Evolutionary conservation across 2,329 filamentous ascomycete species (phyloP), one percentile per base, ranked within the genome.

Genomic region (Septoria petroselini): DNA sequence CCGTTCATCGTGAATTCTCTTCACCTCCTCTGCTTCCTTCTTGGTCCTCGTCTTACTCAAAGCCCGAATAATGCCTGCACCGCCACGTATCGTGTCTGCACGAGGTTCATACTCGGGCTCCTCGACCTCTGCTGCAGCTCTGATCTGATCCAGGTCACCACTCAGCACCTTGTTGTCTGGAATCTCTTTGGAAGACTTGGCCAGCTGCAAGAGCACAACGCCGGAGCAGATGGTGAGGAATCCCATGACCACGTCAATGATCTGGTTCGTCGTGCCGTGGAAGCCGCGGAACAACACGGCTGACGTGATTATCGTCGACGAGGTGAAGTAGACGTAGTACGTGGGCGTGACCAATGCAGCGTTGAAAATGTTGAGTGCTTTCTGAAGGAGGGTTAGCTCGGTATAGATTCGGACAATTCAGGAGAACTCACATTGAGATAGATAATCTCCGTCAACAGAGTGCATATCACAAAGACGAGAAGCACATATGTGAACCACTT

Each of bases 301-400:
- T 0, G 91, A 96, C 4, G 91, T 94, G 60, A 97, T 81, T 58
- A 98, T 96, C 15, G 93, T 97, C 4, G 90, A 86, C 61, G 85
- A 95, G 31, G 93, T 98, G 68, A 98, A 98, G 74, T 94, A 91
- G 58, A 98, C 93, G 69, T 98, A 98, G 73, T 98, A 98, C 2
- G 93, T 98, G 0, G 93, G 93, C 0, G 93, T 98, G 52, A 98
- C 93, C 58, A 98, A 80, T 6, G 93, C 91, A 30, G 93, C 93
- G 64, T 98, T 97, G 77, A 91, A 97, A 41, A 98, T 72, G 65
- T 98, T 97, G 49, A 97, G 78, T 4, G 93, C 93, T 96, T 98
- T 98, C 91, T 97, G 71, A 35, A n/a, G 41, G 3, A 34, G 7
- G 39, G 53, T 66, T 30, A 65, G 61, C 38, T 27, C 7, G 18